Conservation (phyloP, 2,329 filamentous ascomycete species). For the Camillea tinctor region DNA sequence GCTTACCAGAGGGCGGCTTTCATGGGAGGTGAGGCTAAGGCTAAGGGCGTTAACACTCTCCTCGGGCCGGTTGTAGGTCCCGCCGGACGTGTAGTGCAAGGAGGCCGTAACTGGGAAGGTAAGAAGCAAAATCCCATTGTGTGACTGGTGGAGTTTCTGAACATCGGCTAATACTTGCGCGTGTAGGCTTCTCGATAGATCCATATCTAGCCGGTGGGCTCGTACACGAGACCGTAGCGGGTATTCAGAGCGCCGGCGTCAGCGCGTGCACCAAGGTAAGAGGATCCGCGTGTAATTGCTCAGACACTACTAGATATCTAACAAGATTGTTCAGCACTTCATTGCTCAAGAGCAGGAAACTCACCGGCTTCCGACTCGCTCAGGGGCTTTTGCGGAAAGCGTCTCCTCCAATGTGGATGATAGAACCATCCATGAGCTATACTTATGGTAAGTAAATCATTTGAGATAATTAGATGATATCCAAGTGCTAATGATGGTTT, state of each 20-base stretch:
- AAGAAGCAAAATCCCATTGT: background rate
- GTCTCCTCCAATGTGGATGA: conserved; percentile 49
- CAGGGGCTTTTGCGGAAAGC: conserved; percentile 55
- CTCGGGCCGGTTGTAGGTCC: conserved; percentile 63
- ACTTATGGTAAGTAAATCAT: conserved; percentile 43
- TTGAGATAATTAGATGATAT: background rate
- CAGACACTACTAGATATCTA: conserved; percentile 40
- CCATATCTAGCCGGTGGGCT: conserved; percentile 55
- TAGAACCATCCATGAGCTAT: conserved; percentile 54
- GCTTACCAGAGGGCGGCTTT: conserved; percentile 60
- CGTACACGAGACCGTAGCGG: conserved; percentile 52
- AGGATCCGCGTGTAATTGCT: too few species aligned
- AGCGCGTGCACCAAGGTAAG: conserved; percentile 18
- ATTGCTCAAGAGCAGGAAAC: conserved; percentile 68
- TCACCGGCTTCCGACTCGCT: conserved; percentile 56
- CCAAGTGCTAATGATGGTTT: conserved; percentile 21
- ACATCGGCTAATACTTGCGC: background rate
- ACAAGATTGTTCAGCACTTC: conserved; percentile 61
- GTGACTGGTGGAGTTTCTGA: background rate
- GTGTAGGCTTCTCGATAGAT: conserved; percentile 18
- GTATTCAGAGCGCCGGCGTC: conserved; percentile 34
- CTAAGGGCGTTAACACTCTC: conserved; percentile 67
- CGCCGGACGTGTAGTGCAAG: conserved; percentile 49
- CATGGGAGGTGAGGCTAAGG: conserved; percentile 64
- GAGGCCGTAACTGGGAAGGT: conserved; percentile 53